A percentile compares a stretch with the other conserved stretches of the same genome.
Conservation (phyloP, 2,329 filamentous ascomycete species). For the Emmonsia crescens region DNA sequence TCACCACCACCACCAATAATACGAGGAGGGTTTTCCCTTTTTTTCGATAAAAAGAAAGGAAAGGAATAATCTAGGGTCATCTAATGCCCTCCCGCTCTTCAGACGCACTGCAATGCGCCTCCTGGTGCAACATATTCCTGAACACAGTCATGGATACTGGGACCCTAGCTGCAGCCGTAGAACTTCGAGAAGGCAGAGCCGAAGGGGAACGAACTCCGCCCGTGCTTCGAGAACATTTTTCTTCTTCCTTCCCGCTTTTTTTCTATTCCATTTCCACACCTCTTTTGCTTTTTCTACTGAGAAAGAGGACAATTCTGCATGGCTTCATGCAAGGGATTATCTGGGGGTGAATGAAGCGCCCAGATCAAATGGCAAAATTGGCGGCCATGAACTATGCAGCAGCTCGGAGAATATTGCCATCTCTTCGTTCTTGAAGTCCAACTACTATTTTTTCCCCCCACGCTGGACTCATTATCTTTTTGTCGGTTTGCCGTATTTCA, state of each 20-base stretch:
- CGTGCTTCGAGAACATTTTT: neutral
- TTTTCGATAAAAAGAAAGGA: neutral
- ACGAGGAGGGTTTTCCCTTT: neutral
- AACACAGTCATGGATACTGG: neutral
- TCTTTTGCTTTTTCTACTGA: neutral
- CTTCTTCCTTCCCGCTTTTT: neutral
- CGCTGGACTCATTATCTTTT: neutral
- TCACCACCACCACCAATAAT: neutral
- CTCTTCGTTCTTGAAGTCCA: neutral
- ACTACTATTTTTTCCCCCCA: neutral
- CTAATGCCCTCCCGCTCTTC: neutral
- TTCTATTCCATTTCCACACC: neutral
- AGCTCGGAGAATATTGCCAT: neutral
- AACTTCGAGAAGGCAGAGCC: neutral
- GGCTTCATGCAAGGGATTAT: neutral
- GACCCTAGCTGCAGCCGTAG: neutral
- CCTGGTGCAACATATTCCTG: neutral
- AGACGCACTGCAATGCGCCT: neutral
- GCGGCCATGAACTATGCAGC: neutral
- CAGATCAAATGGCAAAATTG: neutral
- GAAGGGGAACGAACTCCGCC: neutral
- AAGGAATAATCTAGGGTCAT: neutral
- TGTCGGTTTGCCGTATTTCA: neutral
- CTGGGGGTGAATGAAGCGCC: neutral
- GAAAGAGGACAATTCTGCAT: neutral